Evolutionary conservation across 352 stramenopile genomes (phyloP), one percentile per base, ranked within the genome.

Genomic region (Pythium aquatile): DNA sequence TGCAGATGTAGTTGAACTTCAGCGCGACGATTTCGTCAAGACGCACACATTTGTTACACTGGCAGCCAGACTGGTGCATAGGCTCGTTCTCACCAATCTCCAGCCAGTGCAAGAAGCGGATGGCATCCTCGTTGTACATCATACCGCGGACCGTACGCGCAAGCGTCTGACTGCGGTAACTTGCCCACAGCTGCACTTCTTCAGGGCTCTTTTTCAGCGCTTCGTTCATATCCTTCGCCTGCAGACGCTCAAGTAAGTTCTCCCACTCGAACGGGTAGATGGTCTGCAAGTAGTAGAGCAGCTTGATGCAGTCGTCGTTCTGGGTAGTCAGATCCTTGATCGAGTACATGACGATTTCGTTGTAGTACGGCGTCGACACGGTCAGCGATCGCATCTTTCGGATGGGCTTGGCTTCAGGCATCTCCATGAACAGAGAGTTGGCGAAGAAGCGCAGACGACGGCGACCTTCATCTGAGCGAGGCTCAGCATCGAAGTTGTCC

Each of bases 231-330:
- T 96, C 87, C 69, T 94, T 94, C 0, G 67, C 74, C 47, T 85
- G 70, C 10, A 96, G 55, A 28, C 87, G 81, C 55, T 96, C 87
- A 0, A 96, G 67, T 47, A 96, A 58, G 61, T 96, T 96, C 48
- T 91, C 79, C 81, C 82, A 96, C 68, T 96, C 87, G 54, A 89
- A 91, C 7, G 83, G 85, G 52, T 96, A 93, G 28, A 96, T 94
- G 2, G 87, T 96, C 65, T 94, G 81, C 62, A 97, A 73, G 66
- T 99, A 99, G 39, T 99, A 96, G 61, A 99, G 70, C 17, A 98
- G 90, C 40, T 97, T 99, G 52, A 99, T 97, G 63, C 95, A 96
- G 72, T 96, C 87, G 39, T 94, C 87, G 51, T 96, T 96, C 58
- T 93, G 79, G 0, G 79, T 68, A 2, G 85, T 94, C 56, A 96